Evolutionary conservation across 345 rosid species (phyloP).

Genomic region (Balakata baccata): DNA sequence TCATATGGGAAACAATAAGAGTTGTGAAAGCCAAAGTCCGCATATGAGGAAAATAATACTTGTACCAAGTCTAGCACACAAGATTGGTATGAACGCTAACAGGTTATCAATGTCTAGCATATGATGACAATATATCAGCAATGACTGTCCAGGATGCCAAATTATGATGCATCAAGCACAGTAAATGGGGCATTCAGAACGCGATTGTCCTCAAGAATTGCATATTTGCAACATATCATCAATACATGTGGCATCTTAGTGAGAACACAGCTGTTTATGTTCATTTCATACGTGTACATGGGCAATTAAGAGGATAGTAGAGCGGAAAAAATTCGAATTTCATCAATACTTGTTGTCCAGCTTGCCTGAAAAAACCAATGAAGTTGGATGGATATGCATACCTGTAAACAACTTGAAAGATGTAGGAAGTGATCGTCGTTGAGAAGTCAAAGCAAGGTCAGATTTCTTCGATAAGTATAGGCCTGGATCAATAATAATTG

Average conservation of each 20-base stretch:
- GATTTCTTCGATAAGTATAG: conserved; percentile 87
- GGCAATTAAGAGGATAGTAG: no score
- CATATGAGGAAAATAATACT: background rate
- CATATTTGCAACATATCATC: background rate
- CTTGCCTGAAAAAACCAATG: background rate
- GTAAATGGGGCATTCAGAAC: background rate
- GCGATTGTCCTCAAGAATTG: background rate
- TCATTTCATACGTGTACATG: background rate
- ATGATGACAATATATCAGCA: background rate
- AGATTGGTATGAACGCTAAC: background rate
- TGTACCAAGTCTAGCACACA: background rate
- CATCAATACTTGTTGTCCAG: background rate
- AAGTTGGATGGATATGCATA: conserved; percentile 23
- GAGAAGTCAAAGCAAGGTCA: conserved; percentile 79
- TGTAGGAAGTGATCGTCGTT: conserved; percentile 83
- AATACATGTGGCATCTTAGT: background rate
- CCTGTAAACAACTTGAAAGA: conserved; percentile 88
- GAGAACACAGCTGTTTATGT: background rate
- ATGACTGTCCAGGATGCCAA: background rate
- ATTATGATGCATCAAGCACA: background rate
- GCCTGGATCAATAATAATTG: conserved; percentile 93
- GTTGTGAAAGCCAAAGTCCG: background rate
- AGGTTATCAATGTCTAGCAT: background rate
- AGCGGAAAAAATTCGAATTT: background rate
- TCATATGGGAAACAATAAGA: background rate